Evolutionary conservation across 225 moss, liverwort and hornwort species (phyloP).

Genomic region (Polytrichum commune): DNA sequence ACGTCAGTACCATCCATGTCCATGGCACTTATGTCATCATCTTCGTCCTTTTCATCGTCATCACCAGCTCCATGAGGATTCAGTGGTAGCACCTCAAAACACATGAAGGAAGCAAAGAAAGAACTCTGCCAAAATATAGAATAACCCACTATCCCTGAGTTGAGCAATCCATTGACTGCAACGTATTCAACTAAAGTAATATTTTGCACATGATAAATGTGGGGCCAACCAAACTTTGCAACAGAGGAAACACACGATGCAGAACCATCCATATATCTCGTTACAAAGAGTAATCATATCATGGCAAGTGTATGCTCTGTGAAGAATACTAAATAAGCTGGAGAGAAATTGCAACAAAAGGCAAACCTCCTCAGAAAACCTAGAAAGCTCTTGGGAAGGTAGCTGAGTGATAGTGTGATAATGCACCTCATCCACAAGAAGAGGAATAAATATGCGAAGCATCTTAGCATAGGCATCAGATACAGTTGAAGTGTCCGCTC

Average conservation of each 20-base stretch:
- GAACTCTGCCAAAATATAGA: conserved; percentile 54
- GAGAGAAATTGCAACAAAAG: no score
- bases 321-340: no score
- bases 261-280: no score
- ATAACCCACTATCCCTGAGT: no score
- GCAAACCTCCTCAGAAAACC: neutral
- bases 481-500: conserved; percentile 88
- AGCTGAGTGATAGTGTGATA: neutral
- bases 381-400: neutral
- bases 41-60: conserved; percentile 69
- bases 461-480: conserved; percentile 95
- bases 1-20: conserved; percentile 72
- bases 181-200: no score
- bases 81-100: conserved; percentile 91
- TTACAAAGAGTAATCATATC: no score
- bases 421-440: conserved; percentile 89
- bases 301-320: no score
- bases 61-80: conserved; percentile 65
- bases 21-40: conserved; percentile 77
- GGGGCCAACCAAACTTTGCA: no score
- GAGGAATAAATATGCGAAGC: conserved; percentile 94
- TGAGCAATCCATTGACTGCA: no score
- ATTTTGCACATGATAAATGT: no score
- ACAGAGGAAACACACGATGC: no score
- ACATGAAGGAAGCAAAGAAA: conserved; percentile 98